These are phyloP conservation scores for Penicillium paxilli DNA, from an alignment of 495 filamentous ascomycete genomes.

Conservation along the genomic window DNA sequence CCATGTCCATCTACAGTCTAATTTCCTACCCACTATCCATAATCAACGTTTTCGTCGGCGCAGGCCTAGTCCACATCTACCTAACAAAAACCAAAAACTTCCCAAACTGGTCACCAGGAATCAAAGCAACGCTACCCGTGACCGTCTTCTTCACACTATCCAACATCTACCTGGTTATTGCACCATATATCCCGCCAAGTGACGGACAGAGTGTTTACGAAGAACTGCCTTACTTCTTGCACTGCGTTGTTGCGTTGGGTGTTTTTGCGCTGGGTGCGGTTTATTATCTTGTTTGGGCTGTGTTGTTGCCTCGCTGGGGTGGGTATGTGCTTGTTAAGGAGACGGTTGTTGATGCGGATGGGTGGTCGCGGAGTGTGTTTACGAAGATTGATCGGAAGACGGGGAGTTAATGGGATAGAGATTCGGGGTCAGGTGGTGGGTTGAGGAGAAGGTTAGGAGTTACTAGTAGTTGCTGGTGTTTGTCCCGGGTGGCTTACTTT, in stretches of 20 bases:
- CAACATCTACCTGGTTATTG: slow-evolving; percentile 59
- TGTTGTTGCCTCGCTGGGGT: slow-evolving; percentile 49
- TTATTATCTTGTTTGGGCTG: slow-evolving; percentile 60
- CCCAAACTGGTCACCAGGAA: slow-evolving; percentile 36
- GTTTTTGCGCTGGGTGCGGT: slow-evolving; percentile 55
- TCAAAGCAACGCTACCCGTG: slow-evolving; percentile 41
- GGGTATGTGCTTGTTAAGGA: slow-evolving; percentile 62
- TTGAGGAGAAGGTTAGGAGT: no score
- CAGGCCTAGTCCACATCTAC: slow-evolving; percentile 57
- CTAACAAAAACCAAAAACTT: slow-evolving; percentile 43
- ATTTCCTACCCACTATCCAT: slow-evolving; percentile 62
- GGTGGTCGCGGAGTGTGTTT: slow-evolving; percentile 45
- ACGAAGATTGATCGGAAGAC: slow-evolving; percentile 23
- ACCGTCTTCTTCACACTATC: slow-evolving; percentile 57
- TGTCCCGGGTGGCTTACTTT: no score
- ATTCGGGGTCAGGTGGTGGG: no score
- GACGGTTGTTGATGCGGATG: slow-evolving; percentile 57
- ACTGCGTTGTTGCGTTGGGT: slow-evolving; percentile 57
- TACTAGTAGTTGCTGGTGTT: no score
- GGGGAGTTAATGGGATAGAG: not conserved
- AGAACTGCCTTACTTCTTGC: slow-evolving; percentile 65
- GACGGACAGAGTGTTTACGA: slow-evolving; percentile 59
- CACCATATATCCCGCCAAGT: slow-evolving; percentile 65
- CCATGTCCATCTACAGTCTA: slow-evolving; percentile 44
- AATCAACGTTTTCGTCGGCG: slow-evolving; percentile 61